Evolutionary conservation across 768 basidiomycete genomes (phyloP), one percentile per base, ranked within the genome.

Genomic region (Tulasnella sp.): DNA sequence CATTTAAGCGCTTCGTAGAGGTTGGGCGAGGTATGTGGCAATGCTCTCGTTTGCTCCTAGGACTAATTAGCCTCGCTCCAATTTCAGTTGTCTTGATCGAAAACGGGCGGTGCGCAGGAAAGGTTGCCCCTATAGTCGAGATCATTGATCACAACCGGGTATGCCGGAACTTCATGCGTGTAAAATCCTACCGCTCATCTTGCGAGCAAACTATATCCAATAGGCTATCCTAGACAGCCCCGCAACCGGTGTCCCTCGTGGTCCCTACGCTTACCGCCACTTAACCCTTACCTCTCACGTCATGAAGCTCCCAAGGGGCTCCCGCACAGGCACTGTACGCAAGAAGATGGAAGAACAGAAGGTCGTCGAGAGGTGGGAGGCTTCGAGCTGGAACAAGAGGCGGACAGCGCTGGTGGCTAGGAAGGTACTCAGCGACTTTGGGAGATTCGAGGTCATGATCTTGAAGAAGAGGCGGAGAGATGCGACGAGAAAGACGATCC

Each of bases 141-240:
- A 93, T 98, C 73, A 93, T 98, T 64, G 96, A 98, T 82, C 94
- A 98, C 80, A 94, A 92, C 79, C 83, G 93, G 71, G 94, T 96
- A 70, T 62, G 87, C 72, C 19, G 19, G 2, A 38, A 38, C 34
- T 38, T n/a, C 59, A 25, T 30, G n/a, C n/a, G 10, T 17, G 4
- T 8, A 25, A 22, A 2, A 43, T 50, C 3, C 11, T 62, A n/a
- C 2, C 12, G 12, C 17, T 51, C 22, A 51, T 11, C 34, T 38
- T 7, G 15, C 42, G 19, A 10, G 8, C 15, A 25, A 48, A n/a
- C 8, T 29, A 12, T 38, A 11, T 22, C 19, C 53, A 0, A n/a
- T 67, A 98, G 94, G 94, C 93, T 31, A 82, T 99, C 70, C 82
- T 98, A 68, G 94, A 98, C 73, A 93, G 93, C 48, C 93, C 96